Percentiles rank a stretch among this genome's conserved stretches.
These are phyloP conservation scores for Centrapalus pauciflorus DNA, from an alignment of 129 eudicot species.

Conservation along the genomic window DNA sequence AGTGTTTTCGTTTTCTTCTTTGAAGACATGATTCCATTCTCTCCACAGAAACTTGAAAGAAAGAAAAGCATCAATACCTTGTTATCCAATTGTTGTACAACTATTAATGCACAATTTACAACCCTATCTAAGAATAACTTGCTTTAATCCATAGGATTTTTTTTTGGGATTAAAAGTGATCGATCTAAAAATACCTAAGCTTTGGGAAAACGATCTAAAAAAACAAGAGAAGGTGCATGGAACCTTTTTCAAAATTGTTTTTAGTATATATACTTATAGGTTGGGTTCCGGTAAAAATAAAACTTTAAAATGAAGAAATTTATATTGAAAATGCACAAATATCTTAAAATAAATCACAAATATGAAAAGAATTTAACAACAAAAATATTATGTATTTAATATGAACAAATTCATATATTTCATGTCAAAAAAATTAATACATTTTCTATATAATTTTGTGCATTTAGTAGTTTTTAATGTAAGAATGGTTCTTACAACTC, in stretches of 20 bases:
- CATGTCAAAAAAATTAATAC: too few species aligned
- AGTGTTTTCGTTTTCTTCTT: slow-evolving; percentile 16
- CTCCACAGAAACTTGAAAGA: slow-evolving; percentile 10
- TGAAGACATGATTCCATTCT: slow-evolving; percentile 8
- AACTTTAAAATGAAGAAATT: too few species aligned
- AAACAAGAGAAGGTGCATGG: not conserved
- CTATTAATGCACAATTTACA: not conserved
- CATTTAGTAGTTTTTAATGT: too few species aligned
- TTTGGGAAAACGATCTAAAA: not conserved
- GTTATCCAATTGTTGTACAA: slow-evolving; percentile 1
- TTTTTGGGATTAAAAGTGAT: not conserved
- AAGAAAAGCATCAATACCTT: slow-evolving; percentile 19
- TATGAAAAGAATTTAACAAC: too few species aligned
- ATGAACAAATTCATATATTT: too few species aligned
- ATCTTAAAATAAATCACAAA: too few species aligned
- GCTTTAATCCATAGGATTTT: not conserved
- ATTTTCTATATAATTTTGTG: too few species aligned
- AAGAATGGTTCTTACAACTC: too few species aligned
- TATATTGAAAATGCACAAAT: too few species aligned
- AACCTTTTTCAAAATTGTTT: not conserved
- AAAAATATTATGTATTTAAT: too few species aligned
- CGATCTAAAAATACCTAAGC: not conserved
- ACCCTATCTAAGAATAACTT: slow-evolving; percentile 4
- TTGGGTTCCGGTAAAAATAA: too few species aligned
- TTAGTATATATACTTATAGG: not conserved